Evolutionary conservation across 2,329 filamentous ascomycete species (phyloP).

Genomic region (Saccharata proteae): DNA sequence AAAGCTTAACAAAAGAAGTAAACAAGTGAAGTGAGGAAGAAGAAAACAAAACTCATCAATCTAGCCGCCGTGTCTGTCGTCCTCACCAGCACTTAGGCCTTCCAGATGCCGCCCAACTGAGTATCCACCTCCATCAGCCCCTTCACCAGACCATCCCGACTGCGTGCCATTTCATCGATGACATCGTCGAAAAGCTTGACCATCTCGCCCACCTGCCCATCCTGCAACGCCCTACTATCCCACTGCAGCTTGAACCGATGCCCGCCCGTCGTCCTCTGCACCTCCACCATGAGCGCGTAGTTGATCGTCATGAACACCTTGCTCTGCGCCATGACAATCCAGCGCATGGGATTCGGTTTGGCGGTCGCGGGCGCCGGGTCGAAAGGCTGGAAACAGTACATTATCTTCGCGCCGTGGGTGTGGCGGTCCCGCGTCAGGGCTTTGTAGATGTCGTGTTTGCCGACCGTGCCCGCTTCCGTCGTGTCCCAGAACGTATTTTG

Average conservation of each 20-base stretch:
- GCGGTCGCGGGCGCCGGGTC: slow-evolving; percentile 13
- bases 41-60: too few relatives aligned
- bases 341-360: slow-evolving; percentile 7
- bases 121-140: too few relatives aligned
- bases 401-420: slow-evolving; percentile 8
- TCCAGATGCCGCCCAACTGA: too few relatives aligned
- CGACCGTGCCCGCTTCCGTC: slow-evolving; percentile 18
- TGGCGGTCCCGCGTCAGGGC: slow-evolving; percentile 11
- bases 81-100: too few relatives aligned
- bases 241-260: neutral
- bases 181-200: neutral
- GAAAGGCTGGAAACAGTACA: slow-evolving; percentile 24
- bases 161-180: neutral
- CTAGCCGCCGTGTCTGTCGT: too few relatives aligned
- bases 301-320: slow-evolving; percentile 8
- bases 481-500: slow-evolving; percentile 16
- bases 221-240: neutral
- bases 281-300: slow-evolving; percentile 10
- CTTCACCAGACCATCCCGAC: too few relatives aligned
- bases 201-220: neutral
- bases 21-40: too few relatives aligned
- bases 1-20: too few relatives aligned
- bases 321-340: slow-evolving; percentile 11
- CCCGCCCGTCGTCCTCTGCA: slow-evolving; percentile 6
- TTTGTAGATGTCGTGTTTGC: slow-evolving; percentile 18